Percentiles rank a stretch among this genome's conserved stretches.
These are phyloP conservation scores for Paecilomyces dactylethromorphus DNA, from an alignment of 2,329 filamentous ascomycete genomes.

Conservation along the genomic window DNA sequence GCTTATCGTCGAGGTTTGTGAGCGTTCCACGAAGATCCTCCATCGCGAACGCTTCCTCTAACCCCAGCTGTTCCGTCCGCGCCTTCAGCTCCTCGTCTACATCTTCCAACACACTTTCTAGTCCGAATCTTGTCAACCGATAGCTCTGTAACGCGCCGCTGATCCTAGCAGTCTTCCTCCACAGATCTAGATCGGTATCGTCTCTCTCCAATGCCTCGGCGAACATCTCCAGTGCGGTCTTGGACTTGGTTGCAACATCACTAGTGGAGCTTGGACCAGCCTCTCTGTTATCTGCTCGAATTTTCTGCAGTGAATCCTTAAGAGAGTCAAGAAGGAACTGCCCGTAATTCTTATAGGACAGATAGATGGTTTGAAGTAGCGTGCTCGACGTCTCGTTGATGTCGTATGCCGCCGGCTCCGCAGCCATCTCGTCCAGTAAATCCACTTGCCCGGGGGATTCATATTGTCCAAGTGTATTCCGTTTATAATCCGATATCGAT, in stretches of 20 bases:
- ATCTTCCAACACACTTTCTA: constrained; percentile 58
- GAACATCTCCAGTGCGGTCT: constrained; percentile 46
- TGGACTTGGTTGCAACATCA: constrained; percentile 30
- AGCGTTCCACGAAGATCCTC: constrained; percentile 47
- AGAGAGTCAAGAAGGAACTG: constrained; percentile 80
- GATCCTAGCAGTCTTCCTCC: constrained; percentile 55
- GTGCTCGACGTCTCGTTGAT: constrained; percentile 72
- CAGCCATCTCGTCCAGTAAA: constrained; percentile 13
- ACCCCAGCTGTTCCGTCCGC: constrained; percentile 50
- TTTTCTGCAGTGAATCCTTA: constrained; percentile 42
- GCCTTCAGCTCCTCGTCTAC: constrained; percentile 52
- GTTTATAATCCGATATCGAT: constrained; percentile 74
- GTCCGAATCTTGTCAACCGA: constrained; percentile 54
- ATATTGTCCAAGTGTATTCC: constrained; percentile 50
- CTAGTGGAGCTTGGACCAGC: constrained; percentile 7
- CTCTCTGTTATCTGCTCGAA: constrained; percentile 9
- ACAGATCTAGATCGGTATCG: constrained; percentile 58
- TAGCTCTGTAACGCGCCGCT: constrained; percentile 52
- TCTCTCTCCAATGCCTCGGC: constrained; percentile 59
- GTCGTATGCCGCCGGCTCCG: constrained; percentile 40
- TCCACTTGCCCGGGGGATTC: constrained; percentile 43
- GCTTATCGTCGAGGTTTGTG: constrained; percentile 45
- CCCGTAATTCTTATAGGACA: constrained; percentile 92
- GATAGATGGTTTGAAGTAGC: constrained; percentile 80
- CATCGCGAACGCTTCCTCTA: constrained; percentile 50